These are phyloP conservation scores for Pestalotiopsis sp. DNA, from an alignment of 2,329 filamentous ascomycete genomes.

Conservation along the genomic window DNA sequence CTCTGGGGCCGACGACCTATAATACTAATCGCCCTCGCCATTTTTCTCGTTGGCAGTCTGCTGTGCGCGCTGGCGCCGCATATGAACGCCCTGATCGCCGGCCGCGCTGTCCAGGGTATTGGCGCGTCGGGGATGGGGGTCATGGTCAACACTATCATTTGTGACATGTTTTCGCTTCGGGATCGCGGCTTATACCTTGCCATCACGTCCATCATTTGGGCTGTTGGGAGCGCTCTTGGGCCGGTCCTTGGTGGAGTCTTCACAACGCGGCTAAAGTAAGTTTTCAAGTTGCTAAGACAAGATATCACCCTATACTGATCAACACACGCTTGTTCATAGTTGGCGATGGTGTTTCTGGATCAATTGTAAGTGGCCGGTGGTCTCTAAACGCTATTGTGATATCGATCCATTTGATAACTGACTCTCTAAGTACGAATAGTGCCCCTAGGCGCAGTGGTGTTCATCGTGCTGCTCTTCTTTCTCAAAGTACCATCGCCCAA, in stretches of 20 bases:
- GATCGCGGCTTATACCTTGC: constrained; percentile 57
- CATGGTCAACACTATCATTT: constrained; percentile 55
- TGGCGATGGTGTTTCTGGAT: constrained; percentile 60
- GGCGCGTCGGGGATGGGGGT: constrained; percentile 54
- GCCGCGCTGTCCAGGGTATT: constrained; percentile 51
- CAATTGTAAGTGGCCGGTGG: constrained; percentile 40
- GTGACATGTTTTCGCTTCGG: constrained; percentile 54
- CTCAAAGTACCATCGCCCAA: constrained; percentile 68
- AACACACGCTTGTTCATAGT: constrained; percentile 59
- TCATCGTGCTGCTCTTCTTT: constrained; percentile 61
- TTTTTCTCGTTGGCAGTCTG: constrained; percentile 56
- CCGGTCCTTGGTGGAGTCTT: constrained; percentile 69
- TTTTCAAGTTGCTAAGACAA: not conserved
- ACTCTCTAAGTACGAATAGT: constrained; percentile 26
- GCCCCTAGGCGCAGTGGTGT: constrained; percentile 54
- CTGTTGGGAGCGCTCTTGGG: constrained; percentile 64
- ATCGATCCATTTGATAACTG: too few relatives aligned
- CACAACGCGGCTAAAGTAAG: constrained; percentile 38
- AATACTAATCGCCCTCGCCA: constrained; percentile 44
- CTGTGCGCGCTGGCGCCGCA: constrained; percentile 47
- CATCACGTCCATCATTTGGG: constrained; percentile 68
- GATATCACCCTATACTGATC: constrained; percentile 14
- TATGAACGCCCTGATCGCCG: constrained; percentile 49
- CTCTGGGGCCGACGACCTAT: constrained; percentile 61
- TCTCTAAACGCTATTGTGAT: not conserved